Percentiles rank a stretch among this genome's conserved stretches.
Conservation (phyloP, 129 eudicot species). For the Tagetes erecta region DNA sequence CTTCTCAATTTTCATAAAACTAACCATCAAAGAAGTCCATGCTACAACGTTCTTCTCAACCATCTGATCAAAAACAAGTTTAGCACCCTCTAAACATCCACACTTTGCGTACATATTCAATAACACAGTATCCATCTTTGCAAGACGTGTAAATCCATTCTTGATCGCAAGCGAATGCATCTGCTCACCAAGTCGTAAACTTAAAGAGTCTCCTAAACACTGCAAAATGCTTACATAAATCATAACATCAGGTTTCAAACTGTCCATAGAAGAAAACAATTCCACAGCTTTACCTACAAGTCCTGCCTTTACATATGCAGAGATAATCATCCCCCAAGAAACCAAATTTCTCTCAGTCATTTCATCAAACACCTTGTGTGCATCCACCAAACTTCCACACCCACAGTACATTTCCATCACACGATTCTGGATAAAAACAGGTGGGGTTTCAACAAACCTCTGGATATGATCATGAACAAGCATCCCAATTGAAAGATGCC, state of each 20-base stretch:
- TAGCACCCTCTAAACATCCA: constrained; percentile 34
- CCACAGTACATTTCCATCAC: constrained; percentile 32
- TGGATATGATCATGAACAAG: constrained; percentile 23
- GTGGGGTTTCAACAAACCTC: constrained; percentile 4
- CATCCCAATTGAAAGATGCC: constrained; percentile 23
- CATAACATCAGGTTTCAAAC: neutral
- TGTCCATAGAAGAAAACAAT: constrained; percentile 32
- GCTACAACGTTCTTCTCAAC: constrained; percentile 37
- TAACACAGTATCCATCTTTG: constrained; percentile 23
- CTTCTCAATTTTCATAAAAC: constrained; percentile 33
- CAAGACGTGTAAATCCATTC: constrained; percentile 27
- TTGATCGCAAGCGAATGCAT: constrained; percentile 41
- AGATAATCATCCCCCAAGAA: constrained; percentile 39
- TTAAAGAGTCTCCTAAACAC: constrained; percentile 23
- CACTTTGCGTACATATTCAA: constrained; percentile 43
- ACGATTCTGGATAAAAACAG: constrained; percentile 26
- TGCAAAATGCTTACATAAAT: constrained; percentile 36
- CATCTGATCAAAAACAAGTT: constrained; percentile 35
- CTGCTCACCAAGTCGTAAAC: constrained; percentile 44
- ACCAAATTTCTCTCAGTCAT: constrained; percentile 36
- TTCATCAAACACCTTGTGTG: constrained; percentile 42
- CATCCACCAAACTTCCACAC: constrained; percentile 35
- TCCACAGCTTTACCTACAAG: constrained; percentile 20
- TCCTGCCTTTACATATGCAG: constrained; percentile 38
- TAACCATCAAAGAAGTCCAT: constrained; percentile 49